Evolutionary conservation across 257 asterid species (phyloP), one percentile per base, ranked within the genome.

Genomic region (Nicotiana benthamiana): DNA sequence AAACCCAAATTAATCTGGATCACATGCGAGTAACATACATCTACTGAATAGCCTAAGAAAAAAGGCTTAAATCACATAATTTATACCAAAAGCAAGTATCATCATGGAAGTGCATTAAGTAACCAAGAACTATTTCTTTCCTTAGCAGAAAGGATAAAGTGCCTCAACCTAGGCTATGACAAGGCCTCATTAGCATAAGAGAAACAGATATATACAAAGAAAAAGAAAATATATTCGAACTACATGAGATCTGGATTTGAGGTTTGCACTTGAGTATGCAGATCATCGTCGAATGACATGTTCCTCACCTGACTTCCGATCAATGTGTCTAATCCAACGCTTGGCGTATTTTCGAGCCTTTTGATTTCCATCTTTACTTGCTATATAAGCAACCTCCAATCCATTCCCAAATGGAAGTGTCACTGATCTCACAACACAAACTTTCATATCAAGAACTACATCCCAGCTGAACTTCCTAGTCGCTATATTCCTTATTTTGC

Each of bases 341-440:
- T 43, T 26, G 60, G 72, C 26, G 9, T 68, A 77, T 48, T 75
- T 43, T 8, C 76, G 11, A 5, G 70, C n/a, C 57, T 52, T 30
- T 27, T 30, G 7, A 8, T 20, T 77, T 30, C 83, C 86, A 28
- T 53, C 80, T 40, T 54, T 83, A 52, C 75, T 54, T 1, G 80
- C 84, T 51, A 87, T 62, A 80, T 82, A 80, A 18, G 88, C 87
- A 40, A 87, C 28, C 24, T 87, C 83, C 12, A 87, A 24, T 11
- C 86, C 90, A 24, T 63, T 83, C 67, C 85, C 88, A 30, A 85
- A 70, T 15, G 90, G 88, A 28, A 87, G 82, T 63, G 70, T 12
- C n/a, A 57, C 81, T 5, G 87, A 83, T 59, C 84, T 82, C 51
- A 85, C 87, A 34, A 85, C 82, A 20, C 76, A 36, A 3, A 24